phyloP scores from a whole-genome alignment of 106 monocot species.

The Phalaenopsis equestris region DNA sequence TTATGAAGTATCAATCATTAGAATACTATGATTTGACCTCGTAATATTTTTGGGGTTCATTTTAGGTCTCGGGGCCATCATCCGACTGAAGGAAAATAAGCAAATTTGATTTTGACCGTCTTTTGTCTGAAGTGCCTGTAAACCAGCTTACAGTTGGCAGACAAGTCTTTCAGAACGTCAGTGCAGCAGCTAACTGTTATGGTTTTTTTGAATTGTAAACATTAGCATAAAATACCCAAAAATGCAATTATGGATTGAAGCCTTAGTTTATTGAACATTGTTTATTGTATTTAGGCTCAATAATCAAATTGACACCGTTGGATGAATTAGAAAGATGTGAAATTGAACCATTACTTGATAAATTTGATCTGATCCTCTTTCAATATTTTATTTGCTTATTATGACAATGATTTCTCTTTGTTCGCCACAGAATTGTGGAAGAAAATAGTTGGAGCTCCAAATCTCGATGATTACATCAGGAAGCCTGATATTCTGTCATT shows the following conservation, averaged over 20 bases:
- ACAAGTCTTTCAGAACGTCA: not conserved
- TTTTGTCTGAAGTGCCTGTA: not conserved
- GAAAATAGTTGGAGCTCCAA: conserved; percentile 62
- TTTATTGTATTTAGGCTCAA: conserved; percentile 1
- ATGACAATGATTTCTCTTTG: not conserved
- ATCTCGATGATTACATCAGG: conserved; percentile 57
- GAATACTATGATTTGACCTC: not conserved
- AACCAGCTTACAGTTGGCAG: not conserved
- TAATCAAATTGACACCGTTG: not conserved
- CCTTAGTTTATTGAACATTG: not conserved
- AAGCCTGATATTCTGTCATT: conserved; percentile 84
- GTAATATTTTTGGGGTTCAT: not conserved
- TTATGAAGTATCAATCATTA: not conserved
- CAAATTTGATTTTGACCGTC: not conserved
- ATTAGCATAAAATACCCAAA: not conserved
- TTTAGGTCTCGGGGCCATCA: not conserved
- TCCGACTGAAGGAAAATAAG: not conserved
- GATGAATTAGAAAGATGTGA: not conserved
- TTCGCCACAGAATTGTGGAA: conserved; percentile 73
- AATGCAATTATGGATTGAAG: not conserved
- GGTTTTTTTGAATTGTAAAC: not conserved
- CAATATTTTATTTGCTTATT: not conserved
- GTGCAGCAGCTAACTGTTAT: not conserved
- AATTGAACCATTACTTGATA: not conserved
- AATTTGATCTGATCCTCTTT: not conserved